These are phyloP conservation scores for Penium margaritaceum DNA, from an alignment of 139 green algal genomes.

Conservation along the genomic window DNA sequence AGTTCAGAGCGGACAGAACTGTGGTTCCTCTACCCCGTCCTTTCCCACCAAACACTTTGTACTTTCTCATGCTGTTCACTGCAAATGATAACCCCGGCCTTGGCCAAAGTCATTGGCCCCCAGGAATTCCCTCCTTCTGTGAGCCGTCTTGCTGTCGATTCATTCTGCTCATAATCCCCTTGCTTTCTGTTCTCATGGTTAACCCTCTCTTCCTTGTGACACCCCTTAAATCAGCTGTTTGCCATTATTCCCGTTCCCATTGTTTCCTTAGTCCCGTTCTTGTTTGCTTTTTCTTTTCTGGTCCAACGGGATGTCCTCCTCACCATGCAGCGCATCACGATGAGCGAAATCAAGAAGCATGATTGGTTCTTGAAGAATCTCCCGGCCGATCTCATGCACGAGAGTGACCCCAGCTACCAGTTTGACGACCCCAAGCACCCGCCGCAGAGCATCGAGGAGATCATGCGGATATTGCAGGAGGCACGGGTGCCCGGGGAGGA, in stretches of 20 bases:
- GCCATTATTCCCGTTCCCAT: neutral
- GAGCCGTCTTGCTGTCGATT: no score
- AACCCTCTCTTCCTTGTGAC: neutral
- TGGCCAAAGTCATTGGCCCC: neutral
- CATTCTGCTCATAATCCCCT: no score
- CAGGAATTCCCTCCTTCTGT: no score
- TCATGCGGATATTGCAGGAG: slow-evolving; percentile 47
- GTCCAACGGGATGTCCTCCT: no score
- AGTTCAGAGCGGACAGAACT: neutral
- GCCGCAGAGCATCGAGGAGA: slow-evolving; percentile 37
- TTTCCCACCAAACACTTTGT: neutral
- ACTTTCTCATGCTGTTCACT: neutral
- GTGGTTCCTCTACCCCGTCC: neutral
- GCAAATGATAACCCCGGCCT: neutral
- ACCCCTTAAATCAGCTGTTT: neutral
- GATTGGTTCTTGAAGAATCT: slow-evolving; percentile 85
- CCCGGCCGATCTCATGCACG: slow-evolving; percentile 62
- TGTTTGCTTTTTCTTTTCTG: neutral
- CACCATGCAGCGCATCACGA: slow-evolving; percentile 68
- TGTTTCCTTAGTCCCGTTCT: neutral
- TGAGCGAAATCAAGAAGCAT: slow-evolving; percentile 73
- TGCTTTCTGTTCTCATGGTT: no score
- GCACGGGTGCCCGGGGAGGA: slow-evolving; percentile 11
- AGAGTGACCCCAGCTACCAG: slow-evolving; percentile 27
- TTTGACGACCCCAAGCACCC: slow-evolving; percentile 40